Base-by-base conservation (phyloP, 2,329 filamentous ascomycete genomes). In the Davidsoniella virescens region DNA sequence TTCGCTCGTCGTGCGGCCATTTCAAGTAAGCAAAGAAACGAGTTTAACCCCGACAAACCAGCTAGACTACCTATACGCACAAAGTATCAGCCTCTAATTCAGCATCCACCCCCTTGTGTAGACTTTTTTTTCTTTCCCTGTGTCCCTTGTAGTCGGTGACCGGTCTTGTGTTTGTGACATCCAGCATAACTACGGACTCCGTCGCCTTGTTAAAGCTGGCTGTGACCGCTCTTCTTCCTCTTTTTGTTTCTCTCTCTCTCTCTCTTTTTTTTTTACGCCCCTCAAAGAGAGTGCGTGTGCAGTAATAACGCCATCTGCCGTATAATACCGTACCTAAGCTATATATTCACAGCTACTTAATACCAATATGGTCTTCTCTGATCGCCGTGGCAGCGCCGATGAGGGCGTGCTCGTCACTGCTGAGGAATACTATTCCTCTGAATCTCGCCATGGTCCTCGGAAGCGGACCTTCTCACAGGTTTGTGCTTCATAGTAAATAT, bases 381-480 rank as follows among this genome's bases (percentile, higher is more conserved):
- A 50, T 16, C 50, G 50, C 49, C 56, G 60, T 42, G 63, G 64
- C 39, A 71, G 68, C 6, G 64, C 67, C 45, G 70, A 71, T 44
- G 61, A 59, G 49, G 62, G 66, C 26, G 68, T 76, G 44, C 77
- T 66, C 55, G 73, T 75, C 53, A 73, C 76, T 63, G 75, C 75
- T 52, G 70, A 68, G 59, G 77, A 73, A 20, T 78, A 78, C 59
- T 78, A 78, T 55, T 64, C 71, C 33, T 70, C 72, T 20, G 73
- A 76, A 36, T 70, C 73, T 49, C 71, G 74, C 50, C 71, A 75
- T 55, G 68, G 68, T 29, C 63, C 65, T 39, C 69, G 75, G 47
- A 73, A 70, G 16, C 68, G 73, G 54, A 78, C 74, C 18, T 76
- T 72, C 56, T 76, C 75, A 2, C 73, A 75, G 64, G 72, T 73